Evolutionary conservation across 768 basidiomycete genomes (phyloP).

Genomic region (Gloeopeniophorella convolvens): DNA sequence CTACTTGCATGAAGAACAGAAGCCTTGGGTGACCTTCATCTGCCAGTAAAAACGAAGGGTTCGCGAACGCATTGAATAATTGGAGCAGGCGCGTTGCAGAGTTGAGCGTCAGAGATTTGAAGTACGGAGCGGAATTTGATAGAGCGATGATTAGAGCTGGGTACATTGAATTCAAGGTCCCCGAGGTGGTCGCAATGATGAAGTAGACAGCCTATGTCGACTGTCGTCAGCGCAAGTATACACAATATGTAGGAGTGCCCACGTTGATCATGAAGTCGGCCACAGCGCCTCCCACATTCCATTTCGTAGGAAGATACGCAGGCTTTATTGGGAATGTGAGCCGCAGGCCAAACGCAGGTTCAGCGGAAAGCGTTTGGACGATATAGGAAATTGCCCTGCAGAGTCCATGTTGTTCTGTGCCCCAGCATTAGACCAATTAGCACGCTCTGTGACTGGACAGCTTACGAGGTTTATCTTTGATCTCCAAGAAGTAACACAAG

Average conservation of each 20-base stretch:
- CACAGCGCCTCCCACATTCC: conserved; percentile 62
- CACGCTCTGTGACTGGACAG: conserved; percentile 7
- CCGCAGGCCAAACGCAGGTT: conserved; percentile 66
- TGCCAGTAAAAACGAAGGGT: conserved; percentile 79
- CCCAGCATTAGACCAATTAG: conserved; percentile 5
- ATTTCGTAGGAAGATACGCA: conserved; percentile 67
- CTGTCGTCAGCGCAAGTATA: conserved; percentile 2
- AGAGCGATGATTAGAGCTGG: conserved; percentile 89
- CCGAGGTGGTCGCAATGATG: conserved; percentile 84
- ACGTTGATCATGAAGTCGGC: conserved; percentile 89
- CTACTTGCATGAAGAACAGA: conserved; percentile 78
- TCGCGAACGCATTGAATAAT: conserved; percentile 87
- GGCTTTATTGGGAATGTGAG: conserved; percentile 55
- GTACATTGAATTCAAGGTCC: conserved; percentile 74
- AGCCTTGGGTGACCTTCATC: conserved; percentile 95
- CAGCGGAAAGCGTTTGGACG: conserved; percentile 85
- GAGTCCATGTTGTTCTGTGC: conserved; percentile 80
- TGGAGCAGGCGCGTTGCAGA: conserved; percentile 82
- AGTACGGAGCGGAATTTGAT: conserved; percentile 82
- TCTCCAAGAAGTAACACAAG: conserved; percentile 74
- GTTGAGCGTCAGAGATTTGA: conserved; percentile 73
- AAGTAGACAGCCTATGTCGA: conserved; percentile 65
- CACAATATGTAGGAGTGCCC: conserved; percentile 23
- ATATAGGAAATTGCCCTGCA: conserved; percentile 88
- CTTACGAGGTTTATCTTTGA: conserved; percentile 91